Evolutionary conservation across 2,329 filamentous ascomycete species (phyloP), one percentile per base, ranked within the genome.

Genomic region (Spiromastix sp.): DNA sequence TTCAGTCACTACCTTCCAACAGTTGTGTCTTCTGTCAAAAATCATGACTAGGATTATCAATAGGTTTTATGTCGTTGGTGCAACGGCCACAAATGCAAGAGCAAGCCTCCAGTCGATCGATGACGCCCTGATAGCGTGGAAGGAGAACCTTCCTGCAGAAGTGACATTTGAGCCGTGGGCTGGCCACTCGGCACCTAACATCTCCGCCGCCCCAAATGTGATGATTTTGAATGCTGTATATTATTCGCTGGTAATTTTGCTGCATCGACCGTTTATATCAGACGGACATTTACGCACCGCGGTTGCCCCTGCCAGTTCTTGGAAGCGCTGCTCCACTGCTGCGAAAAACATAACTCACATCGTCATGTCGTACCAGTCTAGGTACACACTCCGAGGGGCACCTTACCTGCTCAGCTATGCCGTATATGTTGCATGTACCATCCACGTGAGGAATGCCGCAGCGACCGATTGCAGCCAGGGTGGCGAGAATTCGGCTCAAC

Each of bases 231-330:
- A 53, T 34, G 47, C 47, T 12, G 49, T 56, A 45, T 67, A 63
- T 41, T 50, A 66, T 39, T 57, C 61, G 4, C 52, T 68, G 9
- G 53, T 57, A 7, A 67, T 68, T 30, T 50, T 68, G 0, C 54
- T 68, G 7, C 61, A 68, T 37, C 59, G 64, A 1, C 62, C 65
- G 1, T 67, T 67, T 42, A 52, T 66, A 0, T 55, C 45, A 4
- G 45, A 51, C 29, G 51, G 52, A 7, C 51, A 57, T 34, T 43
- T 54, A 3, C 46, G 48, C 26, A 45, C 46, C 34, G 42, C 45
- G 5, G 44, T 43, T 21, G 37, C 46, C 2, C 44, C 47, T 10
- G 45, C 47, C 6, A 40, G 34, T 22, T 54, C 51, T 4, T 55
- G 51, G 52, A 51, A 55, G 49, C 30, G 48, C 41, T 50, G 62